Conservation (phyloP, 148 eudicot genomes). For the Hydrangea macrophylla region DNA sequence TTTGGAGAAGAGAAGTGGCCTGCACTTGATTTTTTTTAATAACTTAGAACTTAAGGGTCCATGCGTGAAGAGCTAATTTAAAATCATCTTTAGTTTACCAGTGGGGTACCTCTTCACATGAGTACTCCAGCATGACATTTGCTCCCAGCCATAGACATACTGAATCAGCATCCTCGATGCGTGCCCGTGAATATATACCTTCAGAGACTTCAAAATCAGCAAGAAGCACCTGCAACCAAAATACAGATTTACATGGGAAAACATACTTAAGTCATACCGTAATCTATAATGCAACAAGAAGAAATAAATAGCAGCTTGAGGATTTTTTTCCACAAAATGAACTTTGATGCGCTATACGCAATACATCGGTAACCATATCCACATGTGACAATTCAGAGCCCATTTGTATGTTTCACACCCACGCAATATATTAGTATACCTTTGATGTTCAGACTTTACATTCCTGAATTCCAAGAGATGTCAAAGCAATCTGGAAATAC, state of each 20-base stretch:
- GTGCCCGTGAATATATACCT: conserved; percentile 88
- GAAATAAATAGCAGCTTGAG: neutral
- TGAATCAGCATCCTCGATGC: conserved; percentile 66
- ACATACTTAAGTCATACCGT: neutral
- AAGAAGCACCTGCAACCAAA: conserved; percentile 51
- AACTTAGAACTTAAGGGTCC: neutral
- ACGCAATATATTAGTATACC: too few species aligned
- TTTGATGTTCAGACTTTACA: neutral
- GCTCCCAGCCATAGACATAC: conserved; percentile 97
- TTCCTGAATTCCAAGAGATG: neutral
- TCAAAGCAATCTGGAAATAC: neutral
- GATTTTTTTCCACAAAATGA: neutral
- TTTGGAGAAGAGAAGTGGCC: conserved; percentile 75
- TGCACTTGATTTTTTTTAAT: conserved; percentile 25
- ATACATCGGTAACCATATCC: neutral
- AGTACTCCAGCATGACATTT: conserved; percentile 92
- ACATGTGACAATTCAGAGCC: neutral
- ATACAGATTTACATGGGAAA: neutral
- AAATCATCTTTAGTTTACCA: conserved; percentile 10
- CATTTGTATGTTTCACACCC: neutral
- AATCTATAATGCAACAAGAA: neutral
- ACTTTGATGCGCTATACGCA: neutral
- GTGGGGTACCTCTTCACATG: conserved; percentile 79
- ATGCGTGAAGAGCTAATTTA: neutral
- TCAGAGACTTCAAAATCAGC: conserved; percentile 92